Evolutionary conservation across 768 basidiomycete genomes (phyloP).

Genomic region (Ramaria rubella): DNA sequence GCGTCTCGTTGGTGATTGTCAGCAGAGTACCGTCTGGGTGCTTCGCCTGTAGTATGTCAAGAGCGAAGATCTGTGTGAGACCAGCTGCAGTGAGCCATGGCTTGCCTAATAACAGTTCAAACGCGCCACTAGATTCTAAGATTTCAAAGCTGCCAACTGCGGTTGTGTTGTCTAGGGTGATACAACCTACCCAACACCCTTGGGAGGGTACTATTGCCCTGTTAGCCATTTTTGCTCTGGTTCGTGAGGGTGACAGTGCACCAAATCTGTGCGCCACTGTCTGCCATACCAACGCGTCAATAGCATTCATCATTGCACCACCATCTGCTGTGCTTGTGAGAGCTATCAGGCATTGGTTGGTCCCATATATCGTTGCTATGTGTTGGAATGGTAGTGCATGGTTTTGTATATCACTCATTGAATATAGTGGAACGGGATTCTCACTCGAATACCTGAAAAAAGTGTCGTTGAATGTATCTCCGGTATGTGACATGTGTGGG

Average conservation of each 20-base stretch:
- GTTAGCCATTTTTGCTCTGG: not conserved
- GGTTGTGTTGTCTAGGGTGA: not conserved
- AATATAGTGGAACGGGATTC: not conserved
- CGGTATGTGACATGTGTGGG: not conserved
- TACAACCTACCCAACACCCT: not conserved
- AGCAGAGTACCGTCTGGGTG: not conserved
- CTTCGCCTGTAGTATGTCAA: not conserved
- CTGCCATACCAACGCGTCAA: not conserved
- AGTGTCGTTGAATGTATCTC: not conserved
- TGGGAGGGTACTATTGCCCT: not conserved
- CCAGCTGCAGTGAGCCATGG: not conserved
- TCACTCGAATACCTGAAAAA: not conserved
- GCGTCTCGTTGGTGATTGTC: not conserved
- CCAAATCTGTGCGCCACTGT: not conserved
- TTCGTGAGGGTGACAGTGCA: not conserved
- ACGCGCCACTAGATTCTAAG: not conserved
- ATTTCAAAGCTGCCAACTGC: not conserved
- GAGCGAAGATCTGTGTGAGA: not conserved
- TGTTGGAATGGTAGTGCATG: not conserved
- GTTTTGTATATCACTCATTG: not conserved
- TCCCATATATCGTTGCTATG: not conserved
- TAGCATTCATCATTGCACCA: not conserved
- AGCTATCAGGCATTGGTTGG: not conserved
- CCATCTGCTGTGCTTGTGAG: not conserved
- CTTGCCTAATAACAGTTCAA: not conserved